A percentile compares a stretch with the other conserved stretches of the same genome.
These are phyloP conservation scores for Termitomyces sp. DNA, from an alignment of 768 basidiomycete genomes.

Conservation along the genomic window DNA sequence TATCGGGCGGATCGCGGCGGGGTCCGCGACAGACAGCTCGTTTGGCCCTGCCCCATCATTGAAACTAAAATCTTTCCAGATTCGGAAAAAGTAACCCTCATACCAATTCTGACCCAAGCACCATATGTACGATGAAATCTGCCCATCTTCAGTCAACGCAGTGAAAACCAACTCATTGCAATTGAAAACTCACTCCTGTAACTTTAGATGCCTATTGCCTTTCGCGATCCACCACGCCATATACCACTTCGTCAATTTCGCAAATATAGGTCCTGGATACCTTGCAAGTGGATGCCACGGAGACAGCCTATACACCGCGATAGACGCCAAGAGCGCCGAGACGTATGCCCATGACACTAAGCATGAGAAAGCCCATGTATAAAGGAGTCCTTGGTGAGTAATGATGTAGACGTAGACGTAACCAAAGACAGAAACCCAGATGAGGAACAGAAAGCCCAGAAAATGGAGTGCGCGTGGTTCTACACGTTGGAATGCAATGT, in stretches of 20 bases:
- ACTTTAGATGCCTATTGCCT: not conserved
- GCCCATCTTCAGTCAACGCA: not conserved
- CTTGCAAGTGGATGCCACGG: constrained; percentile 6
- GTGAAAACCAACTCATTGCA: not conserved
- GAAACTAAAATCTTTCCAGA: not conserved
- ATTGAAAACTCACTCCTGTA: not conserved
- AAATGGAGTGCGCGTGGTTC: not conserved
- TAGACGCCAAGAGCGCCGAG: constrained; percentile 1
- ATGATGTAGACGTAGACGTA: not conserved
- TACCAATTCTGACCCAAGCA: constrained; percentile 26
- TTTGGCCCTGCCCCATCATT: constrained; percentile 25
- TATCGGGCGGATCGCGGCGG: constrained; percentile 18
- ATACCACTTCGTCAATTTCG: constrained; percentile 5
- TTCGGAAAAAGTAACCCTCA: not conserved
- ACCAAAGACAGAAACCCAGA: not conserved
- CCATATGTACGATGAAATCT: constrained; percentile 25
- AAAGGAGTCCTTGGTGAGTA: not conserved
- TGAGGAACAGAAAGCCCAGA: not conserved
- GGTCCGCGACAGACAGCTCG: constrained; percentile 25
- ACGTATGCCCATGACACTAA: not conserved
- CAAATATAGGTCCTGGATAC: constrained; percentile 5
- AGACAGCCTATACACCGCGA: constrained; percentile 7
- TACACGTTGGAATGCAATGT: not conserved
- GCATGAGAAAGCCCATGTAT: not conserved
- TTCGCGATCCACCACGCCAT: not conserved